Conservation (phyloP, 2,329 filamentous ascomycete genomes). For the Fusarium humuli region DNA sequence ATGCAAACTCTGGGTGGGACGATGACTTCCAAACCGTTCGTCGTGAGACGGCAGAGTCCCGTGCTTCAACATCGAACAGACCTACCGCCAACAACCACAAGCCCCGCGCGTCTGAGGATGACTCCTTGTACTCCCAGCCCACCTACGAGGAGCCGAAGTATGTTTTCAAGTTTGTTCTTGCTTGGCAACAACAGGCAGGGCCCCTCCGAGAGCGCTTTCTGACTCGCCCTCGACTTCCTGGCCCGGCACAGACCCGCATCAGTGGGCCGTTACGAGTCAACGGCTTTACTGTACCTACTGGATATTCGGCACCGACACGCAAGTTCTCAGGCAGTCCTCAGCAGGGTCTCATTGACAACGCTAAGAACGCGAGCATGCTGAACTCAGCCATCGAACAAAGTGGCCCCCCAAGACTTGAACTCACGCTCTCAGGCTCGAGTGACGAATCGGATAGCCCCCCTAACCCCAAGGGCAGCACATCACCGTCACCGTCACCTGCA, state of each 20-base stretch:
- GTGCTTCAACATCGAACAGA: slow-evolving; percentile 51
- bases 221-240: slow-evolving; percentile 74
- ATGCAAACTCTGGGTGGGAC: slow-evolving; percentile 47
- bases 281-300: slow-evolving; percentile 53
- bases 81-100: slow-evolving; percentile 47
- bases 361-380: slow-evolving; percentile 61
- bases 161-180: slow-evolving; percentile 80
- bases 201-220: slow-evolving; percentile 72
- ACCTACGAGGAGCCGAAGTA: slow-evolving; percentile 68
- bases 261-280: slow-evolving; percentile 55
- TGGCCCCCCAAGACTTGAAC: slow-evolving; percentile 30
- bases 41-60: slow-evolving; percentile 62
- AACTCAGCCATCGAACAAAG: slow-evolving; percentile 48
- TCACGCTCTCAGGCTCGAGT: slow-evolving; percentile 38
- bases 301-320: slow-evolving; percentile 59
- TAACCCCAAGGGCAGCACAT: slow-evolving; percentile 18
- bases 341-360: slow-evolving; percentile 62
- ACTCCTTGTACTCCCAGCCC: slow-evolving; percentile 67
- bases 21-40: slow-evolving; percentile 64
- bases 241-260: slow-evolving; percentile 75
- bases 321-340: slow-evolving; percentile 60
- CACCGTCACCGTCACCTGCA: slow-evolving; percentile 8
- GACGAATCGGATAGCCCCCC: slow-evolving; percentile 27
- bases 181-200: slow-evolving; percentile 69
- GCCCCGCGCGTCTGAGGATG: slow-evolving; percentile 60